phyloP scores from a whole-genome alignment of 1,284 basidiomycete species.

The Mrakiaceae sp. region DNA sequence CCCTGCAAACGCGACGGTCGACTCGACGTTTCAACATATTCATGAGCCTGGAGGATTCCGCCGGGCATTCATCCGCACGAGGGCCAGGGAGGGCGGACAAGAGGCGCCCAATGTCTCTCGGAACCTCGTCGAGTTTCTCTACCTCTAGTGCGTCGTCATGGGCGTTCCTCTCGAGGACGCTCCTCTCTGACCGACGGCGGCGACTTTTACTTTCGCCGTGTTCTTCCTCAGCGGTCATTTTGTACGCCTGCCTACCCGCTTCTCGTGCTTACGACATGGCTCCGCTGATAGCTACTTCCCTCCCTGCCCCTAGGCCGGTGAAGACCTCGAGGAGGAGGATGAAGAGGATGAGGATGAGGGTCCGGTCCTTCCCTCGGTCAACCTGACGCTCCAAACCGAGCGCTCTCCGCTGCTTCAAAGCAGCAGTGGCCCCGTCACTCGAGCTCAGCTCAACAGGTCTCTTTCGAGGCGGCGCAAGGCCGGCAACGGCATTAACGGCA shows the following conservation, averaged over 20 bases:
- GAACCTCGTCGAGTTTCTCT: slow-evolving; percentile 86
- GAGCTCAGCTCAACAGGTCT: slow-evolving; percentile 9
- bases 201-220: neutral
- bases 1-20: slow-evolving; percentile 36
- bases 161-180: slow-evolving; percentile 31
- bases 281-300: neutral
- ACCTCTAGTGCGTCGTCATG: slow-evolving; percentile 87
- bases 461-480: slow-evolving; percentile 16
- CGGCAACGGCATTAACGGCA: slow-evolving; percentile 14
- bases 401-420: slow-evolving; percentile 24
- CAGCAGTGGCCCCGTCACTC: no score
- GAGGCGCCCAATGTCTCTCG: slow-evolving; percentile 56
- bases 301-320: slow-evolving; percentile 57
- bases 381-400: slow-evolving; percentile 29
- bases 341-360: slow-evolving; percentile 45
- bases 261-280: neutral
- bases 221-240: slow-evolving; percentile 13
- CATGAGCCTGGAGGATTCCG: slow-evolving; percentile 89
- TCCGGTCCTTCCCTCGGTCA: neutral
- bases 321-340: slow-evolving; percentile 78
- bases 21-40: slow-evolving; percentile 73
- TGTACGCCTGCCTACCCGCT: neutral
- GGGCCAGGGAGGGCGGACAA: slow-evolving; percentile 53
- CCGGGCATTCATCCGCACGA: slow-evolving; percentile 66
- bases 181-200: no score